phyloP scores from a whole-genome alignment of 78 protist species.

The Dictyostelium firmibasis region DNA sequence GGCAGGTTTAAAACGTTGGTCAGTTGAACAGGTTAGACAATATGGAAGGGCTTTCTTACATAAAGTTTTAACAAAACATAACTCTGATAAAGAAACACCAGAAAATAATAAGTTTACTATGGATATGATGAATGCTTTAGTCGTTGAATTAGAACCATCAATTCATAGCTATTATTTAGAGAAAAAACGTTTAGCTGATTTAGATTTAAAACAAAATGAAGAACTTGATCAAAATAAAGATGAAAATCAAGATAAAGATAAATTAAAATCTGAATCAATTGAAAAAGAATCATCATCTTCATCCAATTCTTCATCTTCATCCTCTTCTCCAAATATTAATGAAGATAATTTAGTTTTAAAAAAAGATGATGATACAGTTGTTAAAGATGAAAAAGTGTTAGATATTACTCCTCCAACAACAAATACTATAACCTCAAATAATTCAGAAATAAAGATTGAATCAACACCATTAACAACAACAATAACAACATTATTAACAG shows the following conservation, averaged over 20 bases:
- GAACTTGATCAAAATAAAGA: neutral
- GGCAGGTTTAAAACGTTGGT: slow-evolving; percentile 44
- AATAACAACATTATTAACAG: neutral
- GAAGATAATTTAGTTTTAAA: neutral
- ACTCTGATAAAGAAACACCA: neutral
- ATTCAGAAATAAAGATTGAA: neutral
- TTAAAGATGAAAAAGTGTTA: neutral
- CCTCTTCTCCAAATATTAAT: neutral
- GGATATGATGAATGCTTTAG: slow-evolving; percentile 9
- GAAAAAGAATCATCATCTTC: neutral
- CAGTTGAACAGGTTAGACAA: slow-evolving; percentile 41
- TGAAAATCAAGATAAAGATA: neutral
- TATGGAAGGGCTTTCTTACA: slow-evolving; percentile 67
- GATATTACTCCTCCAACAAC: neutral
- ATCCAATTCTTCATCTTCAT: neutral
- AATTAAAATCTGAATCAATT: neutral
- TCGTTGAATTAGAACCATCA: neutral
- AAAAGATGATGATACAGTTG: neutral
- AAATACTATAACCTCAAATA: neutral
- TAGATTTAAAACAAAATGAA: neutral
- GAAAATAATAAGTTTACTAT: neutral
- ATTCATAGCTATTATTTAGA: neutral
- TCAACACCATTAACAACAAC: neutral
- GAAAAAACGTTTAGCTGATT: neutral
- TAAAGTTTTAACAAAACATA: neutral